phyloP scores from a whole-genome alignment of 139 green algal genomes.

The Auxenochlorella pyrenoidosa region DNA sequence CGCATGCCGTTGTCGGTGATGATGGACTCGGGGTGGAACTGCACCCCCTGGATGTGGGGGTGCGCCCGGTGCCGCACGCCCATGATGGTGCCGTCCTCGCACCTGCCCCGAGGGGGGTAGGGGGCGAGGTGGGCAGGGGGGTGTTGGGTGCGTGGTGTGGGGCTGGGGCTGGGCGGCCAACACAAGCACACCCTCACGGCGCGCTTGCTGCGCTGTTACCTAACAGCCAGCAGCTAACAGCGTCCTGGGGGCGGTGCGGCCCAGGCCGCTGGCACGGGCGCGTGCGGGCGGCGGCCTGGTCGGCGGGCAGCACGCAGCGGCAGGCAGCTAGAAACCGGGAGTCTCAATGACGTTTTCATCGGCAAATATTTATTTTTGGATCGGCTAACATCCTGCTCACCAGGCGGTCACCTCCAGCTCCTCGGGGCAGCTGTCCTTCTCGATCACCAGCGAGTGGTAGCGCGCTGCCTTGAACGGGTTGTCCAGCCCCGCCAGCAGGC shows the following conservation, averaged over 20 bases:
- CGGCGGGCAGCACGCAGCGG: no score
- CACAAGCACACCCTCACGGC: no score
- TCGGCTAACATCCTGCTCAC: not conserved
- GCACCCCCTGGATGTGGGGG: slow-evolving; percentile 87
- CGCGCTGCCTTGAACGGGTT: slow-evolving; percentile 89
- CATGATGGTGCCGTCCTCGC: slow-evolving; percentile 98
- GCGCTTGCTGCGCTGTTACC: no score
- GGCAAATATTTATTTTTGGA: no score
- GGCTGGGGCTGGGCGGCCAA: no score
- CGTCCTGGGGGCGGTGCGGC: no score
- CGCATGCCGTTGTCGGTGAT: slow-evolving; percentile 90
- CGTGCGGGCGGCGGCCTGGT: no score
- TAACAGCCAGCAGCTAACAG: no score
- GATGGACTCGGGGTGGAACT: slow-evolving; percentile 98
- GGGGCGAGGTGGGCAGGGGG: not conserved
- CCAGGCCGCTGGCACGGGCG: no score
- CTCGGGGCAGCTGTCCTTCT: slow-evolving; percentile 86
- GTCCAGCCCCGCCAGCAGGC: slow-evolving; percentile 78
- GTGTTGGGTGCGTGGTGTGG: not conserved
- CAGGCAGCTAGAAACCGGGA: no score
- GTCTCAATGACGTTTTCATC: no score
- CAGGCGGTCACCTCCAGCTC: slow-evolving; percentile 96
- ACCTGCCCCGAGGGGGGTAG: no score
- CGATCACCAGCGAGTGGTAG: slow-evolving; percentile 97
- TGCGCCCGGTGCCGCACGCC: slow-evolving; percentile 88